These are phyloP conservation scores for Fusarium sp. DNA, from an alignment of 2,329 filamentous ascomycete genomes.

Conservation along the genomic window DNA sequence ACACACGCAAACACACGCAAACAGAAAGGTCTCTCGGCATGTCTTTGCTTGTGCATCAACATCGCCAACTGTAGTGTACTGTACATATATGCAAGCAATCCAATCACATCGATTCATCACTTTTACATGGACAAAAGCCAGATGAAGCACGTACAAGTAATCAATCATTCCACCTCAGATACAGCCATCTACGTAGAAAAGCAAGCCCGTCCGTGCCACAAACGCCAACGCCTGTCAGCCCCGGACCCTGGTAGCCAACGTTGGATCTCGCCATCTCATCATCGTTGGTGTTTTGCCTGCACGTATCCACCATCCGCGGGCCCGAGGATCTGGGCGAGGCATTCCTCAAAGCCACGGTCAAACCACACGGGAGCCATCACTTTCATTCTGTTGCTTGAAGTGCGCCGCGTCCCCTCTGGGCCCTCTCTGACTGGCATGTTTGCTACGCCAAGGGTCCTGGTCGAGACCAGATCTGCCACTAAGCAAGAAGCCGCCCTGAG, in stretches of 20 bases:
- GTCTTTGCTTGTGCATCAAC: constrained; percentile 12
- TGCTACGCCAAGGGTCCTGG: background rate
- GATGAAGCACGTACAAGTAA: background rate
- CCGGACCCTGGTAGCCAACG: background rate
- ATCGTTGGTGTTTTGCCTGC: background rate
- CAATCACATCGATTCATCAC: background rate
- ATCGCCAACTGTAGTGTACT: background rate
- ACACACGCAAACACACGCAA: background rate
- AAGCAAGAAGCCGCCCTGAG: too few relatives aligned
- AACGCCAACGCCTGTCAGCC: too few relatives aligned
- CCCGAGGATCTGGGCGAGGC: background rate
- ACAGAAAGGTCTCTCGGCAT: background rate
- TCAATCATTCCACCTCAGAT: background rate
- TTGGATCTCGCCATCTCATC: constrained; percentile 3
- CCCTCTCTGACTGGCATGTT: constrained; percentile 11
- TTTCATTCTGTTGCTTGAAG: too few relatives aligned
- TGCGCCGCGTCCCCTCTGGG: background rate
- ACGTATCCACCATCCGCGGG: background rate
- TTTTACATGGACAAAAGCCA: background rate
- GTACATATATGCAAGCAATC: background rate
- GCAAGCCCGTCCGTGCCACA: too few relatives aligned
- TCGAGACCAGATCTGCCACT: background rate
- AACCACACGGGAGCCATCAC: too few relatives aligned
- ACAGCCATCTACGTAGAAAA: background rate
- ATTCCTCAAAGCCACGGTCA: too few relatives aligned